Evolutionary conservation across 1,284 basidiomycete genomes (phyloP), one percentile per base, ranked within the genome.

Genomic region (Cryptococcus maquisensis): DNA sequence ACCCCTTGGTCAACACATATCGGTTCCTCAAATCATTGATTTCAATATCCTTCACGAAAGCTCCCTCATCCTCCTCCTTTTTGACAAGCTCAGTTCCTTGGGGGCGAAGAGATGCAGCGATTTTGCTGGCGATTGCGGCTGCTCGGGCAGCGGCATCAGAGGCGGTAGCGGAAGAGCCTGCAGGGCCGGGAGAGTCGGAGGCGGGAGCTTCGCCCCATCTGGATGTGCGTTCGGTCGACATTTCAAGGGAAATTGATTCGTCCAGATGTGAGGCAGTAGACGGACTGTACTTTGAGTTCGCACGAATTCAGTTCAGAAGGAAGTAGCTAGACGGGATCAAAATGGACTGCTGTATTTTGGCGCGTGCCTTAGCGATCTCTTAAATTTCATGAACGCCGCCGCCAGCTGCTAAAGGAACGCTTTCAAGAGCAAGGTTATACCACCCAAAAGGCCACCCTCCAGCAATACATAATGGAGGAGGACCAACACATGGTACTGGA

Each of bases 11-110:
- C 67, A 98, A 79, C 72, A 98, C 80, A 76, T 98, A 98, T 56
- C 95, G 82, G 77, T 98, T 98, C 66, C 94, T 80, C 54, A 95
- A 81, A 77, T 98, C 96, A 76, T 98, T 98, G 75, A 98, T 96
- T 73, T 98, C 94, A 58, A 98, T 90, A 73, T 97, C 92, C 65
- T 90, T 84, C 15, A 85, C 86, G 67, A 87, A 97, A 49, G 89
- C 90, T 41, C 82, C 88, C 60, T 93, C 90, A 57, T 89, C 84
- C 5, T 81, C 80, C 66, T 88, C 87, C 72, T 81, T 83, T 64
- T 75, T 75, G 28, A 81, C 81, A 43, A 79, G 75, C 55, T 79
- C 80, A 56, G 77, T 79, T 4, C 76, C 71, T 16, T 68, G 68
- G 10, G 69, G 69, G 46, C 70, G 64, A 61, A 90, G 87, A 68